phyloP scores from a whole-genome alignment of 495 filamentous ascomycete species.

The Hypoxylon cercidicola region DNA sequence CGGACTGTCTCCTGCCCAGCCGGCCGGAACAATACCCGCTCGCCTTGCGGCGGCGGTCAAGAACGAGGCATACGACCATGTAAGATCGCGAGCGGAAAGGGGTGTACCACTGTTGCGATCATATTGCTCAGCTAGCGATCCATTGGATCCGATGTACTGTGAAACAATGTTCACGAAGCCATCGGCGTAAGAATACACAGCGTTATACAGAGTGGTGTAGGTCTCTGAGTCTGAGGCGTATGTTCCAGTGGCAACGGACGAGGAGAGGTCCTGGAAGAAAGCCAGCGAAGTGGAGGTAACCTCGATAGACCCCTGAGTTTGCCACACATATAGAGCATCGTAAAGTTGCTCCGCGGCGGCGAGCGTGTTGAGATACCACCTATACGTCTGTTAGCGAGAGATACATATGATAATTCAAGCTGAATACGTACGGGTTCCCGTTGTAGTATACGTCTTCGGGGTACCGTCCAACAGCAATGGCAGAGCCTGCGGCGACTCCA shows the following conservation, averaged over 20 bases:
- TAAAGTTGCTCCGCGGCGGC: slow-evolving; percentile 75
- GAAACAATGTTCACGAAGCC: slow-evolving; percentile 67
- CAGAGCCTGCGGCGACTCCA: slow-evolving; percentile 57
- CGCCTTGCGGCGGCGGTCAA: slow-evolving; percentile 64
- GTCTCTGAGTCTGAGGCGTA: slow-evolving; percentile 58
- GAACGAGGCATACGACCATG: slow-evolving; percentile 77
- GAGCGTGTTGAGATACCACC: slow-evolving; percentile 71
- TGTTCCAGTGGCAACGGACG: slow-evolving; percentile 60
- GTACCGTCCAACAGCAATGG: slow-evolving; percentile 74
- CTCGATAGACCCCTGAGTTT: slow-evolving; percentile 60
- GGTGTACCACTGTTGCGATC: slow-evolving; percentile 60
- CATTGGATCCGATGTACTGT: slow-evolving; percentile 60
- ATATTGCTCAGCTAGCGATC: slow-evolving; percentile 71
- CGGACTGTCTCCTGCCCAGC: slow-evolving; percentile 60
- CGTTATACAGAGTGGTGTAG: slow-evolving; percentile 62
- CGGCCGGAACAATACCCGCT: slow-evolving; percentile 60
- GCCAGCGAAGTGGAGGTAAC: slow-evolving; percentile 63
- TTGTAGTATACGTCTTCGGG: slow-evolving; percentile 74
- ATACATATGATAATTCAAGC: neutral
- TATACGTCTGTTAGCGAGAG: slow-evolving; percentile 16
- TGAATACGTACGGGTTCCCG: slow-evolving; percentile 62
- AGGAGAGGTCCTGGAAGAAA: slow-evolving; percentile 67
- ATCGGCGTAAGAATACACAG: slow-evolving; percentile 71
- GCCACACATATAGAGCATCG: slow-evolving; percentile 70
- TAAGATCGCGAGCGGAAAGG: slow-evolving; percentile 69